Conservation (phyloP, 192 early-diverging fungal genomes). For the Rhizophagus clarus region DNA sequence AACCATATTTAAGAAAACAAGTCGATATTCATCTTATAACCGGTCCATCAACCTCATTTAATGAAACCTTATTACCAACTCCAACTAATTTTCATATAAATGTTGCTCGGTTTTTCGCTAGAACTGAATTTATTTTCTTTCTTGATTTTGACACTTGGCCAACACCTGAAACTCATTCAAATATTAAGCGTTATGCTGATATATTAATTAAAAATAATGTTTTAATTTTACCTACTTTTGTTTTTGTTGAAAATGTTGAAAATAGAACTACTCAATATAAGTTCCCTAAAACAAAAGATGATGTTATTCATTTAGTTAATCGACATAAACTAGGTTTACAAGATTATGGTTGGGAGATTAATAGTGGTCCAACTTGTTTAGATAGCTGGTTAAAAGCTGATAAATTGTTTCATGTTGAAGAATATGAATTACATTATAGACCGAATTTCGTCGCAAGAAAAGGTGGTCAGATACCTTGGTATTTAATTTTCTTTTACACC, state of each 20-base stretch:
- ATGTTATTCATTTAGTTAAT: background rate
- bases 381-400: slow-evolving; percentile 46
- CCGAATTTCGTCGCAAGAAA: slow-evolving; percentile 56
- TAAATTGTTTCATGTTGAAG: slow-evolving; percentile 46
- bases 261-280: background rate
- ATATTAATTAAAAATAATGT: slow-evolving; percentile 43
- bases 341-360: slow-evolving; percentile 59
- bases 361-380: slow-evolving; percentile 51
- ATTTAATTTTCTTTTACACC: background rate
- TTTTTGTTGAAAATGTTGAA: slow-evolving; percentile 28
- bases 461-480: slow-evolving; percentile 48
- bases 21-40: slow-evolving; percentile 54
- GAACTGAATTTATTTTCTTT: slow-evolving; percentile 52
- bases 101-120: slow-evolving; percentile 53
- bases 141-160: slow-evolving; percentile 46
- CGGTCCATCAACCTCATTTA: slow-evolving; percentile 28
- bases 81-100: slow-evolving; percentile 55
- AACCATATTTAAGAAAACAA: slow-evolving; percentile 39
- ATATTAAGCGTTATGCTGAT: slow-evolving; percentile 7
- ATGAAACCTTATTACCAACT: slow-evolving; percentile 33
- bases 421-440: slow-evolving; percentile 62
- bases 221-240: slow-evolving; percentile 55
- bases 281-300: background rate
- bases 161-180: slow-evolving; percentile 42
- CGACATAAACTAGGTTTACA: slow-evolving; percentile 19